Conservation (phyloP, 2,329 filamentous ascomycete genomes). For the Podosphaera leucotricha region DNA sequence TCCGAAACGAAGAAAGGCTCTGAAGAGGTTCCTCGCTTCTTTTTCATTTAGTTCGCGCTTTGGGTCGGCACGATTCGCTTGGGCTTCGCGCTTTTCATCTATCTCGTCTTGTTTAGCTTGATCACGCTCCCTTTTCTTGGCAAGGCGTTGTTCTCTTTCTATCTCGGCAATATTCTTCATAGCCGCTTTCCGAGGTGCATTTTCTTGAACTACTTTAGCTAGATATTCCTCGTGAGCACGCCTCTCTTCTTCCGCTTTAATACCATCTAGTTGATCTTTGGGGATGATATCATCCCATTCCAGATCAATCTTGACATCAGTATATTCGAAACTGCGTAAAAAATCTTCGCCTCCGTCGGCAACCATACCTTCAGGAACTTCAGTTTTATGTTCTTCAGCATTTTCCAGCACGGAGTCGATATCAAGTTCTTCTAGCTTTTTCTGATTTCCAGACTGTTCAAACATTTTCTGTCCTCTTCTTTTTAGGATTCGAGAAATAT, state of each 20-base stretch:
- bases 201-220: slow-evolving; percentile 61
- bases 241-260: slow-evolving; percentile 74
- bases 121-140: slow-evolving; percentile 42
- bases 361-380: slow-evolving; percentile 81
- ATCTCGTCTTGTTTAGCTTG: slow-evolving; percentile 47
- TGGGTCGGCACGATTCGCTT: slow-evolving; percentile 56
- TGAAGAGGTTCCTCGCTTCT: slow-evolving; percentile 76
- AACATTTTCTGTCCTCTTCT: slow-evolving; percentile 99
- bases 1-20: slow-evolving; percentile 76
- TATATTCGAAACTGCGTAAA: slow-evolving; percentile 71
- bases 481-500: slow-evolving; percentile 91
- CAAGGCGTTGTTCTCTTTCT: slow-evolving; percentile 39
- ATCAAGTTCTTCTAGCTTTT: slow-evolving; percentile 87
- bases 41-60: slow-evolving; percentile 78
- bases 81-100: slow-evolving; percentile 39
- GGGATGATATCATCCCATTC: slow-evolving; percentile 99
- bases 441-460: slow-evolving; percentile 88
- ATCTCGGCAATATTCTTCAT: slow-evolving; percentile 31
- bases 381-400: slow-evolving; percentile 89
- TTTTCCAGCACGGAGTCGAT: slow-evolving; percentile 95
- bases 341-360: slow-evolving; percentile 95
- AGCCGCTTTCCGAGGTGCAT: slow-evolving; percentile 53
- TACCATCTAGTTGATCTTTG: slow-evolving; percentile 67
- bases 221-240: slow-evolving; percentile 66
- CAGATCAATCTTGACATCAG: slow-evolving; percentile 89